A percentile compares a stretch with the other conserved stretches of the same genome.
Conservation (phyloP, 1,284 basidiomycete species). For the Moesziomyces antarcticus region DNA sequence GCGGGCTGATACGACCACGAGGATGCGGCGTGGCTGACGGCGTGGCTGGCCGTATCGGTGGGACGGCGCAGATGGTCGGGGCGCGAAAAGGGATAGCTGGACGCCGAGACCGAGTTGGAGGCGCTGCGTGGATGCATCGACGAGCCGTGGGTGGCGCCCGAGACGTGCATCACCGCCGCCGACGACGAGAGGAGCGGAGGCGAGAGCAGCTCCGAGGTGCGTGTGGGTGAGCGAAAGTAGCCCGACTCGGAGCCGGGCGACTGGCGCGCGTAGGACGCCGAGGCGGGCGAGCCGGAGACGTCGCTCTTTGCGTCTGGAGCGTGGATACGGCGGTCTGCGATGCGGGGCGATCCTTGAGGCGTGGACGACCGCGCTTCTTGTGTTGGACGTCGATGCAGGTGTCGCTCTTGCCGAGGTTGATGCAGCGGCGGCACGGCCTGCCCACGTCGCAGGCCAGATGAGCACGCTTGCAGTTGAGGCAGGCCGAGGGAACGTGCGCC, state of each 20-base stretch:
- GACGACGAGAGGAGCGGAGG: slow-evolving; percentile 26
- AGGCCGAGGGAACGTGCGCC: slow-evolving; percentile 54
- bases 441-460: slow-evolving; percentile 59
- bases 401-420: slow-evolving; percentile 58
- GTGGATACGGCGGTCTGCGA: slow-evolving; percentile 31
- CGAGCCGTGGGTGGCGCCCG: slow-evolving; percentile 30
- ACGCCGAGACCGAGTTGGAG: slow-evolving; percentile 47
- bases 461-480: slow-evolving; percentile 59
- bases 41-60: slow-evolving; percentile 7
- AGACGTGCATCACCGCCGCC: slow-evolving; percentile 24
- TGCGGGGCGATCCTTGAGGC: slow-evolving; percentile 49
- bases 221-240: slow-evolving; percentile 37
- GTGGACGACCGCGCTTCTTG: slow-evolving; percentile 58
- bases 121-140: slow-evolving; percentile 33
- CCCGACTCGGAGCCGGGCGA: slow-evolving; percentile 39
- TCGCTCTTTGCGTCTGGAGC: slow-evolving; percentile 25
- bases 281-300: slow-evolving; percentile 38
- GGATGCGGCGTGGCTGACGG: slow-evolving; percentile 5
- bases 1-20: slow-evolving; percentile 24
- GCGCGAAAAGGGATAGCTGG: slow-evolving; percentile 48
- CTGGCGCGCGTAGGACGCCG: slow-evolving; percentile 23
- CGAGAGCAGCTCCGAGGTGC: slow-evolving; percentile 24
- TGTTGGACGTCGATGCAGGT: slow-evolving; percentile 62
- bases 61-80: slow-evolving; percentile 38
- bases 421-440: slow-evolving; percentile 55